Evolutionary conservation across 306 rosid genomes (phyloP).

Genomic region (Glycine latifolia): DNA sequence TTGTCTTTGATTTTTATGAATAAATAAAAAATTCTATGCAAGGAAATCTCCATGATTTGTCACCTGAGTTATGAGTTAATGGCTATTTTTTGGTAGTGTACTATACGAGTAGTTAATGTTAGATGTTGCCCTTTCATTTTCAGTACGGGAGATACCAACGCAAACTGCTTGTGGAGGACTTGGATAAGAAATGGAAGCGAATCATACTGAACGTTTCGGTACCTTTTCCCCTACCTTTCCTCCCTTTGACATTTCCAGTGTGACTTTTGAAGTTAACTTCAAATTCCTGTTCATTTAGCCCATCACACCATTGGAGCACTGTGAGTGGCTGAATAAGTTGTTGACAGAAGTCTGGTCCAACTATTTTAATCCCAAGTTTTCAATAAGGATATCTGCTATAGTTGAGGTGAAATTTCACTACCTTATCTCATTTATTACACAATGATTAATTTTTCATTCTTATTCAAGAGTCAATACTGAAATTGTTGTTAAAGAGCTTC

Average conservation of each 20-base stretch:
- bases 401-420: slow-evolving; percentile 75
- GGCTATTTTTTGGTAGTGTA: slow-evolving; percentile 30
- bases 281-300: slow-evolving; percentile 59
- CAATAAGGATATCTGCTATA: slow-evolving; percentile 68
- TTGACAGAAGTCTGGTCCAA: slow-evolving; percentile 83
- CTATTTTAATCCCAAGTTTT: slow-evolving; percentile 71
- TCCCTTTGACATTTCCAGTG: not conserved
- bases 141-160: slow-evolving; percentile 89
- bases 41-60: slow-evolving; percentile 12
- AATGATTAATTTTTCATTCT: slow-evolving; percentile 8
- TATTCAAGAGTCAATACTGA: not conserved
- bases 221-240: slow-evolving; percentile 36
- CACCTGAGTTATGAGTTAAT: slow-evolving; percentile 3
- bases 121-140: slow-evolving; percentile 48
- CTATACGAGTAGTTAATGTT: slow-evolving; percentile 36
- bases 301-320: slow-evolving; percentile 88
- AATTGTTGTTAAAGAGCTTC: not conserved
- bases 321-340: slow-evolving; percentile 92
- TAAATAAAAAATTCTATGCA: not conserved
- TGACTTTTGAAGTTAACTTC: slow-evolving; percentile 44
- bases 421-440: slow-evolving; percentile 11
- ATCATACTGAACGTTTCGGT: slow-evolving; percentile 71
- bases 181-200: slow-evolving; percentile 89
- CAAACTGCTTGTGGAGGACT: slow-evolving; percentile 80
- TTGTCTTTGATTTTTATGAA: no score